phyloP scores from a whole-genome alignment of 176 grass and related monocot species.

The Calamus simplicifolius region DNA sequence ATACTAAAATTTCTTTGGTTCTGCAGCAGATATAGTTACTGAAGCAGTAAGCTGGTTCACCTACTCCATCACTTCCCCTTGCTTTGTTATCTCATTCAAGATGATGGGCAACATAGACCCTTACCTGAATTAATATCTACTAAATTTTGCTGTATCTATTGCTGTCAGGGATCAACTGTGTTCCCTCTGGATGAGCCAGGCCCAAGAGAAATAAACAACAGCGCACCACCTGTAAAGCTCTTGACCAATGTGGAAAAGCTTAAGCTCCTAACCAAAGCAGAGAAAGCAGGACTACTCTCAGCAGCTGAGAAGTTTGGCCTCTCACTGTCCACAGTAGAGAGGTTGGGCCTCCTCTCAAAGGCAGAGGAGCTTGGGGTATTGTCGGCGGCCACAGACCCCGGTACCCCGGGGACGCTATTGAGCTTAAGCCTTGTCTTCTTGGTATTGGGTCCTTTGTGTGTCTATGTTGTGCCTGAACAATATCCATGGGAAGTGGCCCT shows the following conservation, averaged over 20 bases:
- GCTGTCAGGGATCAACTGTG: constrained; percentile 59
- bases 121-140: background rate
- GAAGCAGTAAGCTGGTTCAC: too few relatives aligned
- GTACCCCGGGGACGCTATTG: constrained; percentile 48
- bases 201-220: constrained; percentile 27
- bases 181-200: constrained; percentile 69
- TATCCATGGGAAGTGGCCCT: constrained; percentile 75
- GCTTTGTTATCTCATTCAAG: too few relatives aligned
- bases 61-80: too few relatives aligned
- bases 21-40: too few relatives aligned
- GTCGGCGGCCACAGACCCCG: constrained; percentile 76
- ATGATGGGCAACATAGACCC: too few relatives aligned
- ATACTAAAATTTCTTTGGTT: too few relatives aligned
- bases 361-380: constrained; percentile 78
- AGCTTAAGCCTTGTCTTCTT: constrained; percentile 51
- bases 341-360: constrained; percentile 79
- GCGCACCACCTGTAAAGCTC: constrained; percentile 49
- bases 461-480: constrained; percentile 68
- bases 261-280: constrained; percentile 84
- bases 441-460: constrained; percentile 51
- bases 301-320: constrained; percentile 73
- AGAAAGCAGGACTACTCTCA: constrained; percentile 82
- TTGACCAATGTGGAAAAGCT: constrained; percentile 92
- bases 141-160: background rate
- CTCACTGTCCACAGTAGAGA: constrained; percentile 78